A percentile compares a stretch with the other conserved stretches of the same genome.
Evolutionary conservation across 2,329 filamentous ascomycete species (phyloP).

Genomic region (Arthrinium phaeospermum): DNA sequence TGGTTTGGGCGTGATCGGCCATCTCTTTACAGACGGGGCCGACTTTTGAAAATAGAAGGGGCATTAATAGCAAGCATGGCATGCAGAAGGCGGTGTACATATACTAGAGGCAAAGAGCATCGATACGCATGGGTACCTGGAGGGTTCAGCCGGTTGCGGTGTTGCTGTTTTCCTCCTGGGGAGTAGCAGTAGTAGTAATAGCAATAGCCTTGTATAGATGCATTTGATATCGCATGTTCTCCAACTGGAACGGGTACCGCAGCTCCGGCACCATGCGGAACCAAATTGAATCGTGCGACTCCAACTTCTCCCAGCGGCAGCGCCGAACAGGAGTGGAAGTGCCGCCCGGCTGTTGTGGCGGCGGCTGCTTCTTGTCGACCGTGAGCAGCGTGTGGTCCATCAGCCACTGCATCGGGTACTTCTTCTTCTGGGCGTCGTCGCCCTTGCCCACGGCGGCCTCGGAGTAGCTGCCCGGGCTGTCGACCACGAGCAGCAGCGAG

Average conservation of each 20-base stretch:
- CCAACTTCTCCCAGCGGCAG: conserved; percentile 73
- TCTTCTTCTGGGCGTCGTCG: conserved; percentile 52
- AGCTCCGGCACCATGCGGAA: conserved; percentile 74
- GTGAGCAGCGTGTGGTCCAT: conserved; percentile 78
- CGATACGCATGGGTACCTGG: not conserved
- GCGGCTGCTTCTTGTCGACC: not conserved
- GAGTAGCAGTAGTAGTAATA: conserved; percentile 8
- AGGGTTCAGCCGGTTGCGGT: conserved; percentile 1
- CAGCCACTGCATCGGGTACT: conserved; percentile 94
- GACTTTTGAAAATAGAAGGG: not conserved
- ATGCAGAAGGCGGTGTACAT: not conserved
- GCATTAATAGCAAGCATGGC: not conserved
- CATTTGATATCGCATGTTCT: conserved; percentile 95
- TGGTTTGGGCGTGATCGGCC: conserved; percentile 74
- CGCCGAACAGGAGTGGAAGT: not conserved
- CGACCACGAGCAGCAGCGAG: conserved; percentile 81
- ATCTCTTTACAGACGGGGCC: not conserved
- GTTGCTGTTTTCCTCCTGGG: not conserved
- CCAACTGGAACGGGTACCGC: conserved; percentile 81
- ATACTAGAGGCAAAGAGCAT: conserved; percentile 11
- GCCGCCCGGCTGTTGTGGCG: conserved; percentile 17
- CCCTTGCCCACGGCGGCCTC: conserved; percentile 71
- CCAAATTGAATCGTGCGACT: conserved; percentile 81
- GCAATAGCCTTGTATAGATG: conserved; percentile 70
- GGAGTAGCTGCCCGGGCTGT: conserved; percentile 93